Conservation (phyloP, 352 stramenopile genomes). For the Pythium plurisporium region DNA sequence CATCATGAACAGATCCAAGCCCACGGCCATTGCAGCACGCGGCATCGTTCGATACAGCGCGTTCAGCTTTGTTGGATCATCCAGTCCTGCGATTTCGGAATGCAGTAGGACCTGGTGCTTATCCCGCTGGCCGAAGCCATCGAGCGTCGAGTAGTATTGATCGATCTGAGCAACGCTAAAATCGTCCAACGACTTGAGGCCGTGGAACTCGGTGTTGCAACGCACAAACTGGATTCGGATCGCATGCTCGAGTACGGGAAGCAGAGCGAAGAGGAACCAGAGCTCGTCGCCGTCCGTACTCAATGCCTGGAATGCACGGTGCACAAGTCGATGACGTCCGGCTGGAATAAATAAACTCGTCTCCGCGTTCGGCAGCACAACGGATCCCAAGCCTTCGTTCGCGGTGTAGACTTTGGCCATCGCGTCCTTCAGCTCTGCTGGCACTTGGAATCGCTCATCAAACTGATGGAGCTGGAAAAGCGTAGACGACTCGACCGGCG, state of each 20-base stretch:
- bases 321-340: constrained; percentile 33
- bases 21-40: constrained; percentile 32
- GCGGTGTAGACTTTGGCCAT: background rate
- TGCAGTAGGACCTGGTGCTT: constrained; percentile 75
- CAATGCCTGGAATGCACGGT: constrained; percentile 26
- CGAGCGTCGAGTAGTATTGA: constrained; percentile 74
- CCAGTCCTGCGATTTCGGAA: constrained; percentile 18
- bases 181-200: constrained; percentile 21
- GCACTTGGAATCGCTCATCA: constrained; percentile 17
- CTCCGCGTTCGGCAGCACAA: background rate
- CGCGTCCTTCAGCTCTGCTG: background rate
- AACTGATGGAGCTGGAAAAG: constrained; percentile 26
- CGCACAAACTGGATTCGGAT: constrained; percentile 55
- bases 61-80: constrained; percentile 18
- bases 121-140: constrained; percentile 70
- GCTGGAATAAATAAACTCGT: constrained; percentile 35
- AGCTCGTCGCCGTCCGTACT: constrained; percentile 38
- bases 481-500: background rate
- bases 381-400: background rate
- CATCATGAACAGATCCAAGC: constrained; percentile 81
- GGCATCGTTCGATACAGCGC: constrained; percentile 48
- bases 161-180: constrained; percentile 55
- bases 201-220: constrained; percentile 26
- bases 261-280: constrained; percentile 48
- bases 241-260: constrained; percentile 66